These are phyloP conservation scores for Curvularia spicifera DNA, from an alignment of 2,329 filamentous ascomycete genomes.

Conservation along the genomic window DNA sequence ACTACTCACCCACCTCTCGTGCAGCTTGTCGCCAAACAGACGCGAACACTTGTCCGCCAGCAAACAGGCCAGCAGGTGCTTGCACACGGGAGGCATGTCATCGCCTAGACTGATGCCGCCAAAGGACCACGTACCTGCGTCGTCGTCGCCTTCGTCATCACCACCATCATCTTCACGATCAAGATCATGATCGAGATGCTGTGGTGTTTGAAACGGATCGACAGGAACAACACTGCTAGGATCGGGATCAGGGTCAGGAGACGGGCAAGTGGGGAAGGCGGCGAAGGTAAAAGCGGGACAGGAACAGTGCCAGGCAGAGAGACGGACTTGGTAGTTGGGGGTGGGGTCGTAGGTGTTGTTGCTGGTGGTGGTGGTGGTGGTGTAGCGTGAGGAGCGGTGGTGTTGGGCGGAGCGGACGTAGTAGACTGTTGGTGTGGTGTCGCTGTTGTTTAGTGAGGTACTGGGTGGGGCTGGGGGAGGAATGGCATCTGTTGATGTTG, in stretches of 20 bases:
- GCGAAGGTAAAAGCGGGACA: slow-evolving; percentile 84
- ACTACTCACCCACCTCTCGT: slow-evolving; percentile 60
- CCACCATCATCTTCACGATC: neutral
- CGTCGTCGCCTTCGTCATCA: neutral
- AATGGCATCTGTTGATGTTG: neutral
- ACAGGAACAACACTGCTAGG: neutral
- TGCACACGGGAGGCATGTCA: slow-evolving; percentile 70
- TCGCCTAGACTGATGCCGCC: slow-evolving; percentile 55
- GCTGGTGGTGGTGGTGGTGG: neutral
- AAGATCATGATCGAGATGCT: neutral
- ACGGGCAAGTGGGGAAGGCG: slow-evolving; percentile 59
- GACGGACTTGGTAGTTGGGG: slow-evolving; percentile 70
- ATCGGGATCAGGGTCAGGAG: neutral
- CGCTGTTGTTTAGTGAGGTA: too few species aligned
- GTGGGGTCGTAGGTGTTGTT: slow-evolving; percentile 36
- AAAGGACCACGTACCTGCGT: slow-evolving; percentile 21
- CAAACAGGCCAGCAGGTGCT: slow-evolving; percentile 86
- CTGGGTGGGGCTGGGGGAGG: too few species aligned
- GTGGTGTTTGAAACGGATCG: neutral
- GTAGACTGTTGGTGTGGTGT: slow-evolving; percentile 50
- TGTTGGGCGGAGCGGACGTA: slow-evolving; percentile 67
- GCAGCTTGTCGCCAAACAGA: slow-evolving; percentile 64
- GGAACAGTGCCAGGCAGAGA: slow-evolving; percentile 83
- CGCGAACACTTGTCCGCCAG: slow-evolving; percentile 69
- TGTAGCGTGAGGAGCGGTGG: slow-evolving; percentile 47